phyloP scores from a whole-genome alignment of 495 filamentous ascomycete species.

The Rostrohypoxylon terebratum region DNA sequence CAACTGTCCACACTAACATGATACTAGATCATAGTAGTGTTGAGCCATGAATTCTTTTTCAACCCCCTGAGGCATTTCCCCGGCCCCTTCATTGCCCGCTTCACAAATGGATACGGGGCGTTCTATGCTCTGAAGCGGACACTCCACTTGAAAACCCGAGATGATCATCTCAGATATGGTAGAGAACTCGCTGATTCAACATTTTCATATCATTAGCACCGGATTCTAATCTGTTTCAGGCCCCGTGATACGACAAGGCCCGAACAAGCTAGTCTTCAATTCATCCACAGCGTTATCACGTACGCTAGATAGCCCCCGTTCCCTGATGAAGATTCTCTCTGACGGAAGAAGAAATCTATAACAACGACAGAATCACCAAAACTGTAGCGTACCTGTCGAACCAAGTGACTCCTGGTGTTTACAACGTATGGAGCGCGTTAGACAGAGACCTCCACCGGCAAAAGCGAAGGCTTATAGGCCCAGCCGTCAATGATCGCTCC shows the following conservation, averaged over 20 bases:
- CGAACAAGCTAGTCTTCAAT: conserved; percentile 41
- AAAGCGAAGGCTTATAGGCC: conserved; percentile 31
- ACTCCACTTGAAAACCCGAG: conserved; percentile 23
- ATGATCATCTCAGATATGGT: conserved; percentile 33
- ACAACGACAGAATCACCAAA: conserved; percentile 19
- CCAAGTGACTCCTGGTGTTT: background rate
- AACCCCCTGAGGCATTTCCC: conserved; percentile 28
- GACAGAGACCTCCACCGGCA: conserved; percentile 20
- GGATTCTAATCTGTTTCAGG: conserved; percentile 11
- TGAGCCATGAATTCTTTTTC: no score
- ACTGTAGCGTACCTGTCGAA: conserved; percentile 11
- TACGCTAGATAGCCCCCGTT: conserved; percentile 19
- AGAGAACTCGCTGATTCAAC: background rate
- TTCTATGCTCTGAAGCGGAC: conserved; percentile 18
- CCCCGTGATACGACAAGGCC: conserved; percentile 34
- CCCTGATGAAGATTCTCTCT: background rate
- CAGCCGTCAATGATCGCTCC: conserved; percentile 23
- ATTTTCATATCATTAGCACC: no score
- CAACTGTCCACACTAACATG: no score
- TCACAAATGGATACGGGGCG: conserved; percentile 19
- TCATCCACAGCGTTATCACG: conserved; percentile 33
- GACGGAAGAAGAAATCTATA: conserved; percentile 21
- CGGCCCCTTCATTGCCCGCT: conserved; percentile 18
- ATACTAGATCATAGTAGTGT: no score
- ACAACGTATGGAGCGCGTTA: conserved; percentile 18